Evolutionary conservation across 768 basidiomycete species (phyloP).

Genomic region (Boletus huronensis): DNA sequence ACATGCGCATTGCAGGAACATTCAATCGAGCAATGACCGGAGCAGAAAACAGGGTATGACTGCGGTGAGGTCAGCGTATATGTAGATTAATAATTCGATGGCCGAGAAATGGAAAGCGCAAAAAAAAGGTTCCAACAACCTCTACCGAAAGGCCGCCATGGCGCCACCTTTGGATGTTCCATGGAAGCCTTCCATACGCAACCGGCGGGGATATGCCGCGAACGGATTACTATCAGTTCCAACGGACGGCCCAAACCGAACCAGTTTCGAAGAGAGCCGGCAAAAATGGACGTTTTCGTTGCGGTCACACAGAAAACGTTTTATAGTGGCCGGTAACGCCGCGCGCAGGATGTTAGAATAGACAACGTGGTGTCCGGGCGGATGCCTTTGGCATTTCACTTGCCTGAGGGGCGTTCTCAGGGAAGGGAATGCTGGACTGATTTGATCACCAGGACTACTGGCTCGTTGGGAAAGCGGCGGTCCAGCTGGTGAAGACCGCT

Average conservation of each 20-base stretch:
- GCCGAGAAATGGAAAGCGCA: not conserved
- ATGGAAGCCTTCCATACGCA: slow-evolving; percentile 20
- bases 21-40: not conserved
- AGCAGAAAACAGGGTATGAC: not conserved
- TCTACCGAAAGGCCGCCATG: not conserved
- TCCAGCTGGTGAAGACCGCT: not conserved
- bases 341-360: not conserved
- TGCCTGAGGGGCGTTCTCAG: slow-evolving; percentile 3
- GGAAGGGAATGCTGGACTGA: not conserved
- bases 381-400: not conserved
- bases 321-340: not conserved
- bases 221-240: not conserved
- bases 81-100: not conserved
- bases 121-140: not conserved
- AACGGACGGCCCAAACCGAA: slow-evolving; percentile 3
- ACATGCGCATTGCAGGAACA: not conserved
- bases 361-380: slow-evolving; percentile 14
- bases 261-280: slow-evolving; percentile 2
- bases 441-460: not conserved
- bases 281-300: not conserved
- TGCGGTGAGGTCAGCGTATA: slow-evolving; percentile 8
- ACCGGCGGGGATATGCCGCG: slow-evolving; percentile 13
- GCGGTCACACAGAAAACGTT: not conserved
- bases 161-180: slow-evolving; percentile 10
- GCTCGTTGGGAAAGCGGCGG: not conserved